phyloP scores from a whole-genome alignment of 2,329 filamentous ascomycete genomes.

The Cadophora malorum region DNA sequence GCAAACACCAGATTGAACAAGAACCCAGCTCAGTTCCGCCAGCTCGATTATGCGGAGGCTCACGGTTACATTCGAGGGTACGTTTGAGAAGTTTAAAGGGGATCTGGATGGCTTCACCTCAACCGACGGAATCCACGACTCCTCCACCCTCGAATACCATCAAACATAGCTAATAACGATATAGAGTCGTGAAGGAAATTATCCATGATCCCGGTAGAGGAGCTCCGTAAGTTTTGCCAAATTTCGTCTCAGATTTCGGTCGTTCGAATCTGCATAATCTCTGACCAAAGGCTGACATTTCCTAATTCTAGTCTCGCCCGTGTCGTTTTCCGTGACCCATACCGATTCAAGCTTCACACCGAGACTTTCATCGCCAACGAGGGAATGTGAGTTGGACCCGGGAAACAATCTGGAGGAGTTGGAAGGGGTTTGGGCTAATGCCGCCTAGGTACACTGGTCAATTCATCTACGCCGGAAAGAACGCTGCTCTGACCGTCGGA shows the following conservation, averaged over 20 bases:
- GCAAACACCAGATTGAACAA: conserved; percentile 93
- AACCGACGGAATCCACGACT: not conserved
- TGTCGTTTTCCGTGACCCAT: conserved; percentile 94
- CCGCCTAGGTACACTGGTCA: conserved; percentile 99
- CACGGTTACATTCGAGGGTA: conserved; percentile 96
- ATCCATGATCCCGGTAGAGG: conserved; percentile 97
- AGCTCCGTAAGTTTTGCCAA: conserved; percentile 63
- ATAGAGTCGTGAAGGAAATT: conserved; percentile 92
- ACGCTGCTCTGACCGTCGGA: conserved; percentile 93
- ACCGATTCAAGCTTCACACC: conserved; percentile 96
- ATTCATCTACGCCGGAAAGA: conserved; percentile 99
- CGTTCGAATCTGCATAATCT: not conserved
- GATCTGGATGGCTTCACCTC: not conserved
- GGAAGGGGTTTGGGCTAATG: conserved; percentile 47
- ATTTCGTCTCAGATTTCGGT: not conserved
- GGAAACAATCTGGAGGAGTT: not conserved
- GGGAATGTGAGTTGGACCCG: conserved; percentile 74
- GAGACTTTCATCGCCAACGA: conserved; percentile 99
- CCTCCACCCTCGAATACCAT: not conserved
- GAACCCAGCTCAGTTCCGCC: conserved; percentile 93
- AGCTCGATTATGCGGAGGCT: conserved; percentile 93
- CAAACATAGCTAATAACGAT: conserved; percentile 52
- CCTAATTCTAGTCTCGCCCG: conserved; percentile 70
- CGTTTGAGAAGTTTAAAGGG: conserved; percentile 47
- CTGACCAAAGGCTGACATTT: not conserved